phyloP scores from a whole-genome alignment of 495 filamentous ascomycete genomes.

The Penicillium coprophilum region DNA sequence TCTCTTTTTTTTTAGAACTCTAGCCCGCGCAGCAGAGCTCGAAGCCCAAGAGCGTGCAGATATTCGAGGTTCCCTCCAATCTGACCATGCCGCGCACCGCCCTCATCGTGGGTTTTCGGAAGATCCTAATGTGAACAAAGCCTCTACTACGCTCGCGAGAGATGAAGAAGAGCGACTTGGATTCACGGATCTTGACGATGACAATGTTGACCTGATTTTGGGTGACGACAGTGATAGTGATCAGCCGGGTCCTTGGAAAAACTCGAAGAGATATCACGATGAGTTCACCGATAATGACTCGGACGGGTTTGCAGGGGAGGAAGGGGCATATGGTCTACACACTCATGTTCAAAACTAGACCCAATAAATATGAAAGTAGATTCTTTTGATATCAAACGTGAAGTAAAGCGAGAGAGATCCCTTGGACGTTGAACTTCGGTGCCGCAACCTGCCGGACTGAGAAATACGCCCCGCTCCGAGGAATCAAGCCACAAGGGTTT shows the following conservation, averaged over 20 bases:
- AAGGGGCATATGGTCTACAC: constrained; percentile 51
- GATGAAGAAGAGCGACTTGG: constrained; percentile 53
- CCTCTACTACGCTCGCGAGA: constrained; percentile 44
- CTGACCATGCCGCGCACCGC: constrained; percentile 41
- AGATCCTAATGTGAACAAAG: constrained; percentile 43
- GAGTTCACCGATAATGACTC: constrained; percentile 58
- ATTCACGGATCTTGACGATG: constrained; percentile 44
- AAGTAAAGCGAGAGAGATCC: constrained; percentile 6
- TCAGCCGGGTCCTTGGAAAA: constrained; percentile 24
- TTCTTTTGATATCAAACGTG: constrained; percentile 3
- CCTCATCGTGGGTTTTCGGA: constrained; percentile 47
- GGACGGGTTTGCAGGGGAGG: constrained; percentile 42
- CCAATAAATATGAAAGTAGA: constrained; percentile 7
- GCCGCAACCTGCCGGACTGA: constrained; percentile 26
- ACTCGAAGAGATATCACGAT: constrained; percentile 43
- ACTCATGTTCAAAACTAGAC: constrained; percentile 35
- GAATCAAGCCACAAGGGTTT: constrained; percentile 23
- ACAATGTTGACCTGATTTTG: constrained; percentile 42
- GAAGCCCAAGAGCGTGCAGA: constrained; percentile 73
- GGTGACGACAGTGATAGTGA: constrained; percentile 41
- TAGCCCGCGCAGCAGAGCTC: constrained; percentile 78
- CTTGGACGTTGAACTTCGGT: constrained; percentile 3
- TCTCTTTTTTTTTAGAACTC: constrained; percentile 53
- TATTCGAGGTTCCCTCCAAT: constrained; percentile 41
- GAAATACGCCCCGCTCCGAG: constrained; percentile 30